These are phyloP conservation scores for Botrytis squamosa DNA, from an alignment of 2,329 filamentous ascomycete species.

Conservation along the genomic window DNA sequence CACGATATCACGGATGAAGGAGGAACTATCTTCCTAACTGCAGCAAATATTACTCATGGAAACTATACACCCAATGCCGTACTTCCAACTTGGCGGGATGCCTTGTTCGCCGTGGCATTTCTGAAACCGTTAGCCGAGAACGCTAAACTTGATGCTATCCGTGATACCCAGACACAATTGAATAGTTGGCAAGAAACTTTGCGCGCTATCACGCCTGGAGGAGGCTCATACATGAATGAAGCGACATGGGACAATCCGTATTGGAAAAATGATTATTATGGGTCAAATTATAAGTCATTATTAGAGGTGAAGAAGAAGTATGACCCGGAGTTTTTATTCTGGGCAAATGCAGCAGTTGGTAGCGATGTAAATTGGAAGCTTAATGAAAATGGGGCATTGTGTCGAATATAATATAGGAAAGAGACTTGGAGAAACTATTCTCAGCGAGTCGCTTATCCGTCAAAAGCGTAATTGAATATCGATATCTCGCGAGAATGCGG, in stretches of 20 bases:
- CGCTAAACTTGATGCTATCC: background rate
- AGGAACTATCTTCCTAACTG: background rate
- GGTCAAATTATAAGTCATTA: background rate
- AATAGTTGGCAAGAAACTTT: background rate
- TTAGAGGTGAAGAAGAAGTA: background rate
- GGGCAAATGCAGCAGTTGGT: background rate
- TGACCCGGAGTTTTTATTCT: background rate
- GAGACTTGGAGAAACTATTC: background rate
- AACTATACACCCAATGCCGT: conserved; percentile 1
- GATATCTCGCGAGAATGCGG: background rate
- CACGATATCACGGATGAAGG: background rate
- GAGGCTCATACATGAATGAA: background rate
- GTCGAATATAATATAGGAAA: background rate
- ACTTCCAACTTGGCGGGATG: background rate
- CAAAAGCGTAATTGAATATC: background rate
- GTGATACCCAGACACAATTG: background rate
- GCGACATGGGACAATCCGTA: background rate
- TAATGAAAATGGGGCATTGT: background rate
- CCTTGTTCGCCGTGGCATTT: background rate
- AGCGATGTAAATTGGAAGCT: conserved; percentile 2
- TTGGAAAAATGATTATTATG: background rate
- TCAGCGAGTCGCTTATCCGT: background rate
- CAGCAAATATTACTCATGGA: background rate
- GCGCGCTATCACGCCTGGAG: background rate
- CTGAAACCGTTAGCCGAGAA: background rate